These are phyloP conservation scores for Rhododendron griersonianum DNA, from an alignment of 148 eudicot species.

Conservation along the genomic window DNA sequence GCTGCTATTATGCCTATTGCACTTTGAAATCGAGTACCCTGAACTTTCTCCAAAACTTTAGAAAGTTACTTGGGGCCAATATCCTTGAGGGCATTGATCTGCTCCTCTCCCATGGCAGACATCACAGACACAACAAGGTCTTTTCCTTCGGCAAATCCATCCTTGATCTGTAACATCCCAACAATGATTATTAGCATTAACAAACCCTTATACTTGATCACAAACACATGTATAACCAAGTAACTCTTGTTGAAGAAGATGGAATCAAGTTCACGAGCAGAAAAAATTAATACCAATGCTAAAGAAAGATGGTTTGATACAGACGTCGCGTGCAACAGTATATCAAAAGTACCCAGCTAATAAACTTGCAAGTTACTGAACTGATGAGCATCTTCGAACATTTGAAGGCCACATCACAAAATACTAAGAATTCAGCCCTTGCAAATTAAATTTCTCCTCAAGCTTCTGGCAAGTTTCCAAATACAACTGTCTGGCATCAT, in stretches of 20 bases:
- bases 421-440: background rate
- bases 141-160: slow-evolving; percentile 60
- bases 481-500: background rate
- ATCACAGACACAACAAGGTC: slow-evolving; percentile 60
- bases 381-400: background rate
- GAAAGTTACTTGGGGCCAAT: slow-evolving; percentile 42
- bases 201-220: background rate
- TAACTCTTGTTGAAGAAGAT: background rate
- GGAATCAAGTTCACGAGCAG: background rate
- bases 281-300: background rate
- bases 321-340: background rate
- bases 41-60: slow-evolving; percentile 13
- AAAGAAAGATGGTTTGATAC: background rate
- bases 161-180: slow-evolving; percentile 42
- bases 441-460: background rate
- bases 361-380: background rate
- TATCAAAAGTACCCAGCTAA: too few relatives aligned
- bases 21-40: background rate
- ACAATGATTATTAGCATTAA: background rate
- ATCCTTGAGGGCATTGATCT: slow-evolving; percentile 71
- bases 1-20: background rate
- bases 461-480: background rate
- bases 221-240: background rate
- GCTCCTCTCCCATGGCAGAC: slow-evolving; percentile 49
- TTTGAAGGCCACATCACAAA: background rate